Conservation (phyloP, 495 filamentous ascomycete genomes). For the Usnea hakonensis region DNA sequence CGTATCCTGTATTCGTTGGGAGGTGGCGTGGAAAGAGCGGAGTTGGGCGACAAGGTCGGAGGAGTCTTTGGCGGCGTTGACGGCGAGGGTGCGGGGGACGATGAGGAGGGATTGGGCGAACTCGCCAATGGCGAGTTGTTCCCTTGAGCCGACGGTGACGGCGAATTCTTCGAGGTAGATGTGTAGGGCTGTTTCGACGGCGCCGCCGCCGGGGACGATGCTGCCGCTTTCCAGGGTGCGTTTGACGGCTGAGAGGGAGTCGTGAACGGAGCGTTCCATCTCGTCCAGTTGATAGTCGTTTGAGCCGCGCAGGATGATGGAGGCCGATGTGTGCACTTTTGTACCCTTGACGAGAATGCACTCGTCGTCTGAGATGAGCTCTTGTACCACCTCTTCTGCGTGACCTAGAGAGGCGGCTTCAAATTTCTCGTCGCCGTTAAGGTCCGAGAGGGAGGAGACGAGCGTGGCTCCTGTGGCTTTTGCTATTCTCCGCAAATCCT, state of each 20-base stretch:
- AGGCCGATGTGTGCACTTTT: conserved; percentile 85
- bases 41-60: conserved; percentile 93
- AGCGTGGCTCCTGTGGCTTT: conserved; percentile 93
- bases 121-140: conserved; percentile 96
- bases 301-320: conserved; percentile 89
- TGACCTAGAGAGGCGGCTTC: conserved; percentile 79
- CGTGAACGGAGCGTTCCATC: conserved; percentile 98
- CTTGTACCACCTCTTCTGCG: conserved; percentile 92
- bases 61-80: conserved; percentile 94
- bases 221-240: conserved; percentile 92
- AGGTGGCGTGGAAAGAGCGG: conserved; percentile 87
- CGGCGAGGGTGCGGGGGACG: conserved; percentile 92
- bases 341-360: conserved; percentile 96
- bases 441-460: conserved; percentile 82
- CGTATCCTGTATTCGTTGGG: conserved; percentile 77
- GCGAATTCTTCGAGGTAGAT: conserved; percentile 99
- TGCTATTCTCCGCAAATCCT: conserved; percentile 91
- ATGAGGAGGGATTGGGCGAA: conserved; percentile 91
- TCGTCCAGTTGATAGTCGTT: conserved; percentile 98
- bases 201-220: conserved; percentile 93
- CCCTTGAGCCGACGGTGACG: conserved; percentile 92
- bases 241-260: conserved; percentile 94
- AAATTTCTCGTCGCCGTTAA: conserved; percentile 97
- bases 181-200: conserved; percentile 96
- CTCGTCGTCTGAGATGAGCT: conserved; percentile 97